Evolutionary conservation across 2,329 filamentous ascomycete species (phyloP), one percentile per base, ranked within the genome.

Genomic region (Trichoderma polysporum): DNA sequence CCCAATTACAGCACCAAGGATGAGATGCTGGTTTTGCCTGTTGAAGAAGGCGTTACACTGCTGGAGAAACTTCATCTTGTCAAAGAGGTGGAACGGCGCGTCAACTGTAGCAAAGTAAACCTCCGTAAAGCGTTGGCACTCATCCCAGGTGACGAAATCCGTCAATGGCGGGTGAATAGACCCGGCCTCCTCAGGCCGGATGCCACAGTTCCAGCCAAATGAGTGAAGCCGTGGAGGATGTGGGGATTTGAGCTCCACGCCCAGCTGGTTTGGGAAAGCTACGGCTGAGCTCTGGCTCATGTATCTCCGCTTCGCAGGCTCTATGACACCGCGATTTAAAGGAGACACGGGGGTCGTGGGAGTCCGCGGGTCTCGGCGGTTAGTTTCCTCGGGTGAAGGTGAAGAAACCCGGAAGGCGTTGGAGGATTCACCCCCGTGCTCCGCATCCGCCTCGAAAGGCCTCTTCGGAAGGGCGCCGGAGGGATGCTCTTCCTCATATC

Each of bases 121-220:
- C 3, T 66, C 52, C 7, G 53, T 52, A n/a, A 66, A 66, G 9
- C 56, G 27, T 17, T 33, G 50, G 31, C 69, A 70, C 22, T 69
- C 69, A n/a, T 67, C 31, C 15, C 63, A 63, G 1, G 57, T 45
- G 2, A 68, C 12, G 22, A 53, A 54, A 17, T 65, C 19, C 2
- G 65, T 29, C 29, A 71, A 50, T 2, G 65, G 47, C 19, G 60
- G 17, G 15, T 62, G 25, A 1, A 62, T 47, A 8, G 47, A 33
- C 12, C 62, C 65, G 10, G 45, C 54, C 7, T 61, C 62, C 52
- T 71, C 68, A 3, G 61, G 61, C 9, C 69, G 64, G n/a, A 69
- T 60, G 45, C 69, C 69, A 10, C 69, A 68, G 45, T 71, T 71
- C 69, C 69, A 71, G 5, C 68, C 69, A 61, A 69, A 71, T 7